Base-by-base conservation (phyloP, 495 filamentous ascomycete genomes). In the Penicillium silybi region DNA sequence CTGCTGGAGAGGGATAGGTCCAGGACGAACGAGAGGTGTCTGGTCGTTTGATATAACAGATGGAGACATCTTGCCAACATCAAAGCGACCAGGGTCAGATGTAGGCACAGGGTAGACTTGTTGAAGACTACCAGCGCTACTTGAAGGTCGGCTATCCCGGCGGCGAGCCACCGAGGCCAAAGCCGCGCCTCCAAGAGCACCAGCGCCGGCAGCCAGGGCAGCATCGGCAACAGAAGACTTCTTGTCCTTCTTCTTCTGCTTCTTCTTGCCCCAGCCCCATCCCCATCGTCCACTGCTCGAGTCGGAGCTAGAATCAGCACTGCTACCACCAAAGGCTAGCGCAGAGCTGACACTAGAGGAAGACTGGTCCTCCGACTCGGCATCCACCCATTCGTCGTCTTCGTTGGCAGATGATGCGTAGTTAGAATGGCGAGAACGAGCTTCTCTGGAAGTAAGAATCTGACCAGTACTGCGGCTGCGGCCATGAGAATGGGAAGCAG, bases 361-460 rank as follows among this genome's bases (percentile, higher is more conserved):
- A 25, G 62, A 63, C 20, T 67, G 63, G 26, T 74, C 76, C 25
- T 77, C 77, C 1, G 80, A 80, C 20, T 73, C 70, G 8, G 79
- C 75, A 59, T 82, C 80, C 43, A 85, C 77, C 84, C 83, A 86
- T n/a, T 69, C 77, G n/a, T 81, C 81, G 25, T 81, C 78, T 17
- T 66, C 63, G 13, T 74, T 70, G 23, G 57, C 66, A 22, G 71
- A 69, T 5, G 65, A 67, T 15, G 62, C 52, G 41, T 65, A 62
- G 34, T 66, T 61, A 7, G 62, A 56, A 27, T 64, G 63, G 41
- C 61, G 59, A 2, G 55, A 59, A 11, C 63, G 60, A 29, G 29
- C 61, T n/a, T 75, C 72, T 50, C 72, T 73, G 43, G 70, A 62
- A 29, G 68, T 71, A 9, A 78, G 56, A 42, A 71, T 64, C 53